Conservation (phyloP, 345 rosid species). For the Mercurialis annua region DNA sequence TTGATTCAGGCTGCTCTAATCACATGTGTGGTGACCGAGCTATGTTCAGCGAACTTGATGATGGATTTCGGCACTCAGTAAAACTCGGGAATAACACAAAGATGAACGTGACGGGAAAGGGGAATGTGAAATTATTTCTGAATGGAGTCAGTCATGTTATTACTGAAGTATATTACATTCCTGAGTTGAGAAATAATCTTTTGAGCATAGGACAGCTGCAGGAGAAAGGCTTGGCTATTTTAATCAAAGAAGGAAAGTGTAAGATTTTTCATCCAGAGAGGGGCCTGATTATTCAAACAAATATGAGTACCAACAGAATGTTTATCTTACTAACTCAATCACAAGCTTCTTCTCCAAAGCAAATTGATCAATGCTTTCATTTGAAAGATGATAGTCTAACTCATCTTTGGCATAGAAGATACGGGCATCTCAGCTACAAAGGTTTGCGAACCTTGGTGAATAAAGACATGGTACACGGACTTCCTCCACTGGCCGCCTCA, state of each 20-base stretch:
- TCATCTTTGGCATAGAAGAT: background rate
- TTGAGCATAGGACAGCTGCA: slow-evolving; percentile 9
- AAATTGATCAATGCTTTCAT: background rate
- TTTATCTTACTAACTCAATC: background rate
- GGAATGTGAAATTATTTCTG: background rate
- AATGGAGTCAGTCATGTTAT: background rate
- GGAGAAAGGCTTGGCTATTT: too few species aligned
- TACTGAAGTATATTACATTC: background rate
- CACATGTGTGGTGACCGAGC: background rate
- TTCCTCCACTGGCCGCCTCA: background rate
- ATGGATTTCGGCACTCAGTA: background rate
- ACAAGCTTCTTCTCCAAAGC: background rate
- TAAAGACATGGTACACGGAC: background rate
- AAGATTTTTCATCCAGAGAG: slow-evolving; percentile 1
- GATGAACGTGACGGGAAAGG: slow-evolving; percentile 5
- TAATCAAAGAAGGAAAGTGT: background rate
- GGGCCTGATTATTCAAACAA: background rate
- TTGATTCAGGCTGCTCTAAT: slow-evolving; percentile 10
- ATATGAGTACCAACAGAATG: slow-evolving; percentile 14
- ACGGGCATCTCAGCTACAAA: background rate
- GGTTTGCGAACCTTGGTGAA: background rate
- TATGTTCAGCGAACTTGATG: background rate
- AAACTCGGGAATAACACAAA: slow-evolving; percentile 2
- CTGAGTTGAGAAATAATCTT: background rate
- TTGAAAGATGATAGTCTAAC: background rate